These are phyloP conservation scores for Venturia carpophila DNA, from an alignment of 2,329 filamentous ascomycete species.

Conservation along the genomic window DNA sequence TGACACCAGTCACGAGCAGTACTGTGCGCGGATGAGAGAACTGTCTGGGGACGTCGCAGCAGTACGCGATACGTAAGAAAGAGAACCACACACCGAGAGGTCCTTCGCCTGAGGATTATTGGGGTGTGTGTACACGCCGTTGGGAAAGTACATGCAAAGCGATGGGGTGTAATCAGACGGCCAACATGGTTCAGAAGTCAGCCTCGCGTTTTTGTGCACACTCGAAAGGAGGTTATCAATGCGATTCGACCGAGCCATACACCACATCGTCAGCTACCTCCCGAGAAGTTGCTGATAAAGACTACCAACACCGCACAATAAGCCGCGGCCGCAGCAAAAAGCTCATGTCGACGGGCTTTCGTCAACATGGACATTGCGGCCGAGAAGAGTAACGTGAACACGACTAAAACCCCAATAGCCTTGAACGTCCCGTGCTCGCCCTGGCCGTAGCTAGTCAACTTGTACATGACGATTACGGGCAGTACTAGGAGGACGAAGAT, in stretches of 20 bases:
- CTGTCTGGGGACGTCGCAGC: background rate
- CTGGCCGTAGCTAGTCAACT: slow-evolving; percentile 27
- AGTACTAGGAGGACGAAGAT: slow-evolving; percentile 37
- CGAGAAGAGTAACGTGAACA: slow-evolving; percentile 32
- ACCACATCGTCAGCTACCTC: background rate
- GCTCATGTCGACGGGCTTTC: slow-evolving; percentile 30
- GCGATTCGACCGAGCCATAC: background rate
- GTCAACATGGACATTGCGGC: slow-evolving; percentile 32
- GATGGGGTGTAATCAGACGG: too few relatives aligned
- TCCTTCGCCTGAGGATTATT: too few relatives aligned
- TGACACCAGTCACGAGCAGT: background rate
- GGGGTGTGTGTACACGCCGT: too few relatives aligned
- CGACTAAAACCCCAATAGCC: slow-evolving; percentile 36
- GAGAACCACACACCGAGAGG: background rate
- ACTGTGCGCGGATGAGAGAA: background rate
- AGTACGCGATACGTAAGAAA: background rate
- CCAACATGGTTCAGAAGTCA: background rate
- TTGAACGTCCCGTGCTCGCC: slow-evolving; percentile 29
- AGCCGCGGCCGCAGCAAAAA: slow-evolving; percentile 33
- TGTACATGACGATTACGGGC: slow-evolving; percentile 36
- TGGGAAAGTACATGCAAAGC: too few relatives aligned
- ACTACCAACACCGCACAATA: slow-evolving; percentile 35
- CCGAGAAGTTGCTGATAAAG: slow-evolving; percentile 33
- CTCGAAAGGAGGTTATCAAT: background rate
- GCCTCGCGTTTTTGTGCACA: too few relatives aligned